Conservation (phyloP, 2,329 filamentous ascomycete species). For the Neocucurbitaria cava region DNA sequence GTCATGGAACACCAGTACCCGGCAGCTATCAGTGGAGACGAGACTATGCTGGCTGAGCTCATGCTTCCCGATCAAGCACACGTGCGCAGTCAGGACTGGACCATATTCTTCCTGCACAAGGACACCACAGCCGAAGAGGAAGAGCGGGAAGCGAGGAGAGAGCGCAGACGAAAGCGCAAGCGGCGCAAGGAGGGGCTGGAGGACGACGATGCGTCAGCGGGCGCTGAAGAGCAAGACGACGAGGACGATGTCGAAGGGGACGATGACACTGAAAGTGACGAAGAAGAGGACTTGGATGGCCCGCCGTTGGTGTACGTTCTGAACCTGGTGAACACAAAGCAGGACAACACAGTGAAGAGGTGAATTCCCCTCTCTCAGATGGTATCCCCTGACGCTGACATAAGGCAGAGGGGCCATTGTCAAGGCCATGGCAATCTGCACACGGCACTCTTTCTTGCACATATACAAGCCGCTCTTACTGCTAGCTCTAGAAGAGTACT, state of each 20-base stretch:
- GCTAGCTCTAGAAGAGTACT: conserved; percentile 94
- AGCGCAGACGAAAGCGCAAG: conserved; percentile 61
- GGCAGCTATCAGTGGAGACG: conserved; percentile 91
- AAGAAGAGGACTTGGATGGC: conserved; percentile 70
- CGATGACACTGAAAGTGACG: conserved; percentile 60
- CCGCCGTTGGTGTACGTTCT: conserved; percentile 95
- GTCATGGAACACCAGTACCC: conserved; percentile 99
- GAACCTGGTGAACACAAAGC: conserved; percentile 97
- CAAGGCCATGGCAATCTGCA: conserved; percentile 99
- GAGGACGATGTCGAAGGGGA: conserved; percentile 48
- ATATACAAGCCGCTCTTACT: conserved; percentile 98
- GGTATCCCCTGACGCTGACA: conserved; percentile 14
- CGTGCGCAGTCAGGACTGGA: conserved; percentile 95
- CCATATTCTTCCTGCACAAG: conserved; percentile 98
- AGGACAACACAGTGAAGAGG: conserved; percentile 87
- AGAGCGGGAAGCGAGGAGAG: conserved; percentile 64
- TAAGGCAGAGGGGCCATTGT: conserved; percentile 80
- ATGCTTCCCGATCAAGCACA: conserved; percentile 99
- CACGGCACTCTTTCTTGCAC: conserved; percentile 93
- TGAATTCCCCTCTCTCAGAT: conserved; percentile 33
- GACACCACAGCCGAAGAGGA: conserved; percentile 86
- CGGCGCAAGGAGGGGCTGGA: conserved; percentile 50
- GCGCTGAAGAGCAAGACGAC: conserved; percentile 39
- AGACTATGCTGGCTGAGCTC: conserved; percentile 96
- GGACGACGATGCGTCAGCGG: conserved; percentile 45